Evolutionary conservation across 176 grass and related monocot species (phyloP).

Genomic region (Oryza punctata): DNA sequence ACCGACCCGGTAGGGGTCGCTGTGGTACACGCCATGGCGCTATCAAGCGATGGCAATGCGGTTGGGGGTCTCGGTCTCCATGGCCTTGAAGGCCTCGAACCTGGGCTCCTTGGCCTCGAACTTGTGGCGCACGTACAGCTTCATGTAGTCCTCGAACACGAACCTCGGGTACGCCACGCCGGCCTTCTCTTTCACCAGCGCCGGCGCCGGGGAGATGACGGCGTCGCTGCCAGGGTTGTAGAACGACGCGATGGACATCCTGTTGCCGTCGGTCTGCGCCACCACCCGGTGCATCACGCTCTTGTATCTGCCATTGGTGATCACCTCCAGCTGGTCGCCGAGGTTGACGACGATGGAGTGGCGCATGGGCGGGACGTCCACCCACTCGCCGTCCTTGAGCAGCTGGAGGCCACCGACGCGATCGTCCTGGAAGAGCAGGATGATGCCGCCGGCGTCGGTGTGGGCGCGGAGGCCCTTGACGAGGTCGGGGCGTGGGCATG

Average conservation of each 20-base stretch:
- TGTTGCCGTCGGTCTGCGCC: constrained; percentile 62
- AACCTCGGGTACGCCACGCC: constrained; percentile 56
- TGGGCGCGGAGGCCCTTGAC: constrained; percentile 80
- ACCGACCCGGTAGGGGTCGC: neutral
- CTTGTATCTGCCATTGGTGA: constrained; percentile 93
- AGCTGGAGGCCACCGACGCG: constrained; percentile 69
- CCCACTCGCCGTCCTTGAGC: constrained; percentile 73
- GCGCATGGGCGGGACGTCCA: constrained; percentile 66
- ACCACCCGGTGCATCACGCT: constrained; percentile 81
- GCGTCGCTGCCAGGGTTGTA: constrained; percentile 83
- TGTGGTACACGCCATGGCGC: neutral
- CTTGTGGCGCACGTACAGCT: constrained; percentile 70
- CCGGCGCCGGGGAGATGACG: constrained; percentile 77
- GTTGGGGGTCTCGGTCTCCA: constrained; percentile 33
- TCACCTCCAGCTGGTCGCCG: constrained; percentile 95
- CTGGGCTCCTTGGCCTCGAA: constrained; percentile 83
- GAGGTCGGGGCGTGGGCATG: constrained; percentile 80
- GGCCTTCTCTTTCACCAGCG: constrained; percentile 42
- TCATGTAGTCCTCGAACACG: constrained; percentile 94
- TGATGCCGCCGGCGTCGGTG: constrained; percentile 90
- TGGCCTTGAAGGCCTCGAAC: constrained; percentile 70
- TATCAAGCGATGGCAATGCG: constrained; percentile 48
- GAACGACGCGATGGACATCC: constrained; percentile 93
- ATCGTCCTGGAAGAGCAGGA: constrained; percentile 87
- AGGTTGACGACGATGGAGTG: constrained; percentile 84